Conservation (phyloP, 2,329 filamentous ascomycete species). For the Alternaria incomplexa region DNA sequence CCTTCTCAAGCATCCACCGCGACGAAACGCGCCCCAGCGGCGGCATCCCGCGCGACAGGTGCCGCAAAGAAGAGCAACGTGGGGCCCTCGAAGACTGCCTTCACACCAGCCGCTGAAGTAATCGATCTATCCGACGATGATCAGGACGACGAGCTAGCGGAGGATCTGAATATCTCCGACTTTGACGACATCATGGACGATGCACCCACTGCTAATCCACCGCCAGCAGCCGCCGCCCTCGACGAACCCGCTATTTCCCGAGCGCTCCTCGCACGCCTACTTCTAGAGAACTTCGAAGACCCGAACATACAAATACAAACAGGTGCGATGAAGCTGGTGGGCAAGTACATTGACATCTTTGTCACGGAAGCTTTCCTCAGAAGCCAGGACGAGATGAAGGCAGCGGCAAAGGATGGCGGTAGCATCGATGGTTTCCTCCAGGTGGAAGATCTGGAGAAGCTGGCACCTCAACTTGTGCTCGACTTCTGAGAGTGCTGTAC, state of each 20-base stretch:
- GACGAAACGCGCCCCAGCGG: constrained; percentile 27
- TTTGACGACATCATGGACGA: constrained; percentile 42
- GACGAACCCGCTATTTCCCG: constrained; percentile 64
- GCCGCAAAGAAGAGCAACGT: constrained; percentile 26
- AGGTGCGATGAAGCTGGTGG: constrained; percentile 68
- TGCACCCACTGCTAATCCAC: constrained; percentile 18
- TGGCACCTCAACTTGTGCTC: constrained; percentile 82
- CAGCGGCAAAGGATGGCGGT: constrained; percentile 46
- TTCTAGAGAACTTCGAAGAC: constrained; percentile 79
- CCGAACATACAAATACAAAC: constrained; percentile 43
- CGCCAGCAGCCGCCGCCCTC: constrained; percentile 15
- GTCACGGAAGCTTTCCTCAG: constrained; percentile 86
- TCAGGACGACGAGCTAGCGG: constrained; percentile 26
- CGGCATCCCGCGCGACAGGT: constrained; percentile 1
- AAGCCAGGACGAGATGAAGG: constrained; percentile 71
- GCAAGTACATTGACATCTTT: constrained; percentile 90
- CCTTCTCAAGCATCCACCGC: constrained; percentile 26
- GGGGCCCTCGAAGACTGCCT: constrained; percentile 21
- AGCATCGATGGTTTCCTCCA: constrained; percentile 70
- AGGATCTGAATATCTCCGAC: constrained; percentile 32
- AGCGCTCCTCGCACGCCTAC: constrained; percentile 74
- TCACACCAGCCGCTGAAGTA: constrained; percentile 32
- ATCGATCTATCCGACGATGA: constrained; percentile 41
- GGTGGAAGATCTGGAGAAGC: constrained; percentile 88
- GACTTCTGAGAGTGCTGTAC: constrained; percentile 68